Evolutionary conservation across 2,329 filamentous ascomycete genomes (phyloP).

Genomic region (Trichoderma guizhouense): DNA sequence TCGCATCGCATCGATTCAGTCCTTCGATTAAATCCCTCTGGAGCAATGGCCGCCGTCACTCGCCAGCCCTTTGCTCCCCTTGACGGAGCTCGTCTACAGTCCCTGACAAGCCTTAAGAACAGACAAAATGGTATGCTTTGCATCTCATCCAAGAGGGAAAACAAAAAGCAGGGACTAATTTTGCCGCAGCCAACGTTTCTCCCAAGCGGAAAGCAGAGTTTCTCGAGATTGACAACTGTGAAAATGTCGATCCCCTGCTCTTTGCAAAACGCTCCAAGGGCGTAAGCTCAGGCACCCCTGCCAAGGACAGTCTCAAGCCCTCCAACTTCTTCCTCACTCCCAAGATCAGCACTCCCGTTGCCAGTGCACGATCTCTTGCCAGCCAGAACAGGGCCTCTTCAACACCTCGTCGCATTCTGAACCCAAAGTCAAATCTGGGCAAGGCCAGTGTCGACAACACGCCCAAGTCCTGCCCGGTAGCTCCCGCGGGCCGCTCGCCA

Average conservation of each 20-base stretch:
- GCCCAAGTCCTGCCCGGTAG: conserved; percentile 52
- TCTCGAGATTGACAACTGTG: conserved; percentile 50
- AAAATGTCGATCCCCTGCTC: conserved; percentile 59
- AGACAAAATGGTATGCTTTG: conserved; percentile 64
- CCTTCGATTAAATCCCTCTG: background rate
- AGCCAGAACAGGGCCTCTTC: conserved; percentile 32
- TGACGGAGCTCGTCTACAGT: conserved; percentile 65
- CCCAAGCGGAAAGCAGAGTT: conserved; percentile 56
- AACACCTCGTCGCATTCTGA: conserved; percentile 44
- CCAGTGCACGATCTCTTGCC: conserved; percentile 31
- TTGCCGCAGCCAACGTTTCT: conserved; percentile 33
- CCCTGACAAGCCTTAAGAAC: conserved; percentile 72
- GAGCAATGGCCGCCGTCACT: conserved; percentile 51
- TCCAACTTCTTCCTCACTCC: conserved; percentile 42
- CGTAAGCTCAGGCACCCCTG: conserved; percentile 36
- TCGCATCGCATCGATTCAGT: background rate
- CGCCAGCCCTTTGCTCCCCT: conserved; percentile 76
- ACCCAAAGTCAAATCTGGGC: conserved; percentile 50
- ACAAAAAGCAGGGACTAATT: background rate
- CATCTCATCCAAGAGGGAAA: no score
- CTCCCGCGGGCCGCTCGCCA: conserved; percentile 79
- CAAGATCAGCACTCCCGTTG: conserved; percentile 38
- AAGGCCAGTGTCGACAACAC: conserved; percentile 42
- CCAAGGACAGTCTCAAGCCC: conserved; percentile 49
- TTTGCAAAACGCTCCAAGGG: conserved; percentile 60